Base-by-base conservation (phyloP, 1,284 basidiomycete species). In the Irpex rosettiformis region DNA sequence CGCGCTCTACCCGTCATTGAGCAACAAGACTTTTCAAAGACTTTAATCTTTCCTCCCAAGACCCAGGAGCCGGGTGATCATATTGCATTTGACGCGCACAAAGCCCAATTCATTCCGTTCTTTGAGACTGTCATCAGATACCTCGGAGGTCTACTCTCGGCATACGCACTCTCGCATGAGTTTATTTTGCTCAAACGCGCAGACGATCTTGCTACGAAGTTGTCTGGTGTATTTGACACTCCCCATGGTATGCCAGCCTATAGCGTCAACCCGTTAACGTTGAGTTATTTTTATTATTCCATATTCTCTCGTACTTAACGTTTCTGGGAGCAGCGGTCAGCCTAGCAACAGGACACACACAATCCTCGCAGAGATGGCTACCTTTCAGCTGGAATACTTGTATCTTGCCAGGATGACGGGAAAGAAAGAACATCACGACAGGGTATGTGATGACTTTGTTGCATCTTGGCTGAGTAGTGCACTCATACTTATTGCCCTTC, bases 101-200 rank as follows among this genome's bases (percentile, higher is more conserved):
- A 13, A n/a, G n/a, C 33, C 3, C 33, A 40, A n/a, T 40, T 40
- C 2, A n/a, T 76, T 1, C 81, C 80, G 1, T 87, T 89, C 66
- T 91, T 91, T 66, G 89, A 92, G 69, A 91, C 88, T 0, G 81
- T 83, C 48, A 91, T 91, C 63, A 83, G 88, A 2, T 90, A 90
- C 69, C 79, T 92, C 7, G 89, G 89, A 7, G 88, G 88, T 8
- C 70, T 89, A 1, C 75, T 91, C 3, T 84, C 87, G 7, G 88
- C 87, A 0, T 86, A 89, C 65, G 85, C 88, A 25, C 76, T 91
- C 1, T 85, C 86, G 0, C 76, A 76, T 13, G 83, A 88, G 62
- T 71, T 75, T 2, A 67, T 82, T 1, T 69, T 85, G 0, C 73
- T 84, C 3, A 61, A 70, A 2, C 78, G 78, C 4, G 84, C 85